phyloP scores from a whole-genome alignment of 768 basidiomycete genomes.

The Pholiota molesta region DNA sequence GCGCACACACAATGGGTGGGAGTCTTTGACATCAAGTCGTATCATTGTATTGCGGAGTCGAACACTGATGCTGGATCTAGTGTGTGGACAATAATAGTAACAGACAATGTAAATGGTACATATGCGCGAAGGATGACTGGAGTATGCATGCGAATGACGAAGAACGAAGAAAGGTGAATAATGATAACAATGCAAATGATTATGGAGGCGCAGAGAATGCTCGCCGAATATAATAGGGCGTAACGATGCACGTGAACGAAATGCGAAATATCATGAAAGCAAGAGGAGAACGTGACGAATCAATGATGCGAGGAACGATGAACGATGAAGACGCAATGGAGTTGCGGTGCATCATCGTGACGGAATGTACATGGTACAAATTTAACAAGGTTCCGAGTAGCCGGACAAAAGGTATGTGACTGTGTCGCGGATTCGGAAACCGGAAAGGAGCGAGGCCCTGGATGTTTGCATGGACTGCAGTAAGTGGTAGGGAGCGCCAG shows the following conservation, averaged over 20 bases:
- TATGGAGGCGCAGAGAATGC: constrained; percentile 12
- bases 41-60: constrained; percentile 7
- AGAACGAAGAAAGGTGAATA: constrained; percentile 20
- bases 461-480: neutral
- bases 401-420: constrained; percentile 5
- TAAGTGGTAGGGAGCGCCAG: neutral
- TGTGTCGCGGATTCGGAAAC: constrained; percentile 4
- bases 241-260: constrained; percentile 8
- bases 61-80: constrained; percentile 12
- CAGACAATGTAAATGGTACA: constrained; percentile 7
- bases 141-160: constrained; percentile 10
- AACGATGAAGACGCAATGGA: neutral
- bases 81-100: neutral
- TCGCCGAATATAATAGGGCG: constrained; percentile 12
- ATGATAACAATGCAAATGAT: constrained; percentile 25
- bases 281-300: neutral
- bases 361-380: neutral
- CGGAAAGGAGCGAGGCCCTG: neutral
- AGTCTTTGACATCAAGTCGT: constrained; percentile 2
- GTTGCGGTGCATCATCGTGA: constrained; percentile 6
- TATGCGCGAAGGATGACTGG: neutral
- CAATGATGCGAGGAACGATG: neutral
- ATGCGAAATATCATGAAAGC: constrained; percentile 3
- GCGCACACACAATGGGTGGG: constrained; percentile 8
- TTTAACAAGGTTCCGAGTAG: constrained; percentile 8